Conservation (phyloP, 805 yeast species). For the Candida anglica region DNA sequence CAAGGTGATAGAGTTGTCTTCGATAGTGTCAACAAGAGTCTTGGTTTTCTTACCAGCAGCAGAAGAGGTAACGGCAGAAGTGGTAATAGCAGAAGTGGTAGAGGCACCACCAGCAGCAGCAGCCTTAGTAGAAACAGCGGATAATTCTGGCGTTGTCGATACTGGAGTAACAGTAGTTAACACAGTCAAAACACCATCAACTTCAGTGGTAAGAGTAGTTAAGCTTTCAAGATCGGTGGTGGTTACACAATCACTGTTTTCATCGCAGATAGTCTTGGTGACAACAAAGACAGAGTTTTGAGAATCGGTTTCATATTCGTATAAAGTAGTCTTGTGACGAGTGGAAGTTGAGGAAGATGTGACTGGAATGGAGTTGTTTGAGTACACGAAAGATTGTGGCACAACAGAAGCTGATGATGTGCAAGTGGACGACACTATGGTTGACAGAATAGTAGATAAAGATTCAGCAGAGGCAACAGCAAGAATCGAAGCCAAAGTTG, state of each 20-base stretch:
- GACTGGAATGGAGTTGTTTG: conserved; percentile 11
- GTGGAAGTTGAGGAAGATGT: conserved; percentile 1
- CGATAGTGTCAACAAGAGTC: background rate
- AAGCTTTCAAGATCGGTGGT: conserved; percentile 29
- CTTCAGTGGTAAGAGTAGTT: conserved; percentile 33
- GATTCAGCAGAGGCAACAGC: conserved; percentile 15
- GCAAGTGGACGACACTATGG: conserved; percentile 13
- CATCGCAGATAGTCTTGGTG: conserved; percentile 30
- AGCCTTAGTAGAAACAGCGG: conserved; percentile 11
- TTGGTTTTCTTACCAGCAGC: background rate
- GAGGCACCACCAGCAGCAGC: conserved; percentile 9
- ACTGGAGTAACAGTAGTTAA: conserved; percentile 29
- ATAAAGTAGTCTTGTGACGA: conserved; percentile 10
- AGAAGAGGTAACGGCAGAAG: conserved; percentile 5
- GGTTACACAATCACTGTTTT: conserved; percentile 23
- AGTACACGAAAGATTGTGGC: conserved; percentile 17
- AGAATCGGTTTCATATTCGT: conserved; percentile 21
- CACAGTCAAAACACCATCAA: conserved; percentile 38
- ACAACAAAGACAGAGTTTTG: conserved; percentile 12
- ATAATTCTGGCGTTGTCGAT: conserved; percentile 6
- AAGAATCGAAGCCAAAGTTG: conserved; percentile 13
- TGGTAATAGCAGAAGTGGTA: background rate
- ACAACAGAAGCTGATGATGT: conserved; percentile 9
- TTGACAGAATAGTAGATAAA: conserved; percentile 16
- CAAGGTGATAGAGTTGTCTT: background rate